These are phyloP conservation scores for Leccinum pellstonianum DNA, from an alignment of 768 basidiomycete species.

Conservation along the genomic window DNA sequence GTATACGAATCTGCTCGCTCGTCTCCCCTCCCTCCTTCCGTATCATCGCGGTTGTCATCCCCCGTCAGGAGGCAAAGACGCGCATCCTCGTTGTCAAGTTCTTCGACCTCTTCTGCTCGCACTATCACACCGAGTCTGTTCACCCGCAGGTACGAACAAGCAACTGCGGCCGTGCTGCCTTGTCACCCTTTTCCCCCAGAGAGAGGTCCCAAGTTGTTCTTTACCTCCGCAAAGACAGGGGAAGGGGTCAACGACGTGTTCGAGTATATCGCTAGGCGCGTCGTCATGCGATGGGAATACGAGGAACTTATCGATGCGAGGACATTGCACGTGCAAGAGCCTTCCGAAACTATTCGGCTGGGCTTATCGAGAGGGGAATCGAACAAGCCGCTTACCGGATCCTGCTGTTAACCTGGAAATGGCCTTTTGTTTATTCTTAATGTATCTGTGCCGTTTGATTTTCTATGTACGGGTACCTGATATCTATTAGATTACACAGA, in stretches of 20 bases:
- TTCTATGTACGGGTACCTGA: neutral
- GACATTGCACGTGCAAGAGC: slow-evolving; percentile 40
- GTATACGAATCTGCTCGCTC: slow-evolving; percentile 58
- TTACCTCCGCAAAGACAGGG: slow-evolving; percentile 78
- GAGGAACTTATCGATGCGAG: slow-evolving; percentile 56
- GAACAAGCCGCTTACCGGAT: slow-evolving; percentile 5
- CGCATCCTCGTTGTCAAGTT: slow-evolving; percentile 38
- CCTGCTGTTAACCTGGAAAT: slow-evolving; percentile 20
- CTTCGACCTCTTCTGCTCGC: slow-evolving; percentile 38
- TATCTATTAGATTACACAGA: neutral
- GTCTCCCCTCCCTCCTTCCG: slow-evolving; percentile 47
- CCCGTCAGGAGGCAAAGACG: slow-evolving; percentile 32
- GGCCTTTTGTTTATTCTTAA: slow-evolving; percentile 26
- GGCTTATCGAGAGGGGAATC: slow-evolving; percentile 19
- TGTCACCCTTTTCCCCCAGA: slow-evolving; percentile 35
- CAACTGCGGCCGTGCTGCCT: slow-evolving; percentile 10
- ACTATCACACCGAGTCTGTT: slow-evolving; percentile 66
- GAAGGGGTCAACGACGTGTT: slow-evolving; percentile 72
- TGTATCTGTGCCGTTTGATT: slow-evolving; percentile 6
- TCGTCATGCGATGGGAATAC: slow-evolving; percentile 63
- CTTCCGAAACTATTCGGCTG: slow-evolving; percentile 39
- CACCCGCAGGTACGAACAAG: slow-evolving; percentile 32
- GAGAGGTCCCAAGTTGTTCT: slow-evolving; percentile 63
- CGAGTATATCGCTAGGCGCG: slow-evolving; percentile 66
- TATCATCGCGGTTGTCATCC: slow-evolving; percentile 29